phyloP scores from a whole-genome alignment of 306 rosid species.

The Chamaecrista fasciculata region DNA sequence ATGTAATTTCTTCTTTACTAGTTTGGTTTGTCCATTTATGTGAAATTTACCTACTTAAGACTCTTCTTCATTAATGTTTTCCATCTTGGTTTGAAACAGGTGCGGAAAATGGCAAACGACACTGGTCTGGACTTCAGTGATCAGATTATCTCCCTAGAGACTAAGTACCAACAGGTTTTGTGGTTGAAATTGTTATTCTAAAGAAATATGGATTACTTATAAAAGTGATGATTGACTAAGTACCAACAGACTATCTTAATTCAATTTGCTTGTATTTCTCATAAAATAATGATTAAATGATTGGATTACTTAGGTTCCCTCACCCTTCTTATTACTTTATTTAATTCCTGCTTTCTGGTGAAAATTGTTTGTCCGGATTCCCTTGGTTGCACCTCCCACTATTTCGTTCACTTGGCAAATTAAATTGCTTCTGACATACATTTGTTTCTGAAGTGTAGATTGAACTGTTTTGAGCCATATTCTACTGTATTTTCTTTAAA shows the following conservation, averaged over 20 bases:
- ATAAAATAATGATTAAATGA: background rate
- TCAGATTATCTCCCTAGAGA: constrained; percentile 73
- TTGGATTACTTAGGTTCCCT: background rate
- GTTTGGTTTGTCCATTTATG: constrained; percentile 24
- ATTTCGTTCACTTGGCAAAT: background rate
- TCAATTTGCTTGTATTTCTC: background rate
- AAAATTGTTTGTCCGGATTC: too few relatives aligned
- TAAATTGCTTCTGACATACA: constrained; percentile 1
- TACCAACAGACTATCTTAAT: constrained; percentile 6
- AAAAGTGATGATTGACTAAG: constrained; percentile 57
- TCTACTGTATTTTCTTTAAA: background rate
- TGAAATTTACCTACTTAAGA: background rate
- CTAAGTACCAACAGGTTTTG: constrained; percentile 77
- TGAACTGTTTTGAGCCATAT: constrained; percentile 7
- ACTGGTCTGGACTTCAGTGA: constrained; percentile 92
- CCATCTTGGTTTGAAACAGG: constrained; percentile 45
- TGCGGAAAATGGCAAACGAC: constrained; percentile 84
- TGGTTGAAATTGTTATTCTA: constrained; percentile 18
- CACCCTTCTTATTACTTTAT: background rate
- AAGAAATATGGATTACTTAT: background rate
- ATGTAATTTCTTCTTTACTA: constrained; percentile 46
- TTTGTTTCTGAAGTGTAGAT: constrained; percentile 24
- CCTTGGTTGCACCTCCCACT: background rate
- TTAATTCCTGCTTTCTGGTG: background rate
- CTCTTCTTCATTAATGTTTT: constrained; percentile 20